Base-by-base conservation (phyloP, 805 yeast species). In the Lipomyces sp. region DNA sequence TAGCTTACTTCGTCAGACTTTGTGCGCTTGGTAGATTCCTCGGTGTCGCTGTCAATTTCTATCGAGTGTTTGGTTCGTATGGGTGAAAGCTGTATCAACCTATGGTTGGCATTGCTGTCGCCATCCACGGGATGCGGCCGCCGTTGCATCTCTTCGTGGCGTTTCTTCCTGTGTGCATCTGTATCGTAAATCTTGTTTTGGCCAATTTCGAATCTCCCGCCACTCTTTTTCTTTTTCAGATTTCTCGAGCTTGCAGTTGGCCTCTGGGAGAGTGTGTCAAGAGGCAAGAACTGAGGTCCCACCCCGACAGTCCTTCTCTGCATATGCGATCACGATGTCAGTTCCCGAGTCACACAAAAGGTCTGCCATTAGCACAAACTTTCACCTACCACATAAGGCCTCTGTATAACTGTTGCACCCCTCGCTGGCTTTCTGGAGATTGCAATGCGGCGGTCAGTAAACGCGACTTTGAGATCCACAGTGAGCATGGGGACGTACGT, bases 11-110 rank as follows among this genome's bases (percentile, higher is more conserved):
- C n/a, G n/a, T n/a, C n/a, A n/a, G n/a, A n/a, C n/a, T n/a, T n/a
- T n/a, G n/a, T n/a, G n/a, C 32, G 21, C 18, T 5, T 28, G 7
- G 16, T 7, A n/a, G 32, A 1, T 19, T 26, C 21, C n/a, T 32
- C 45, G 28, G 19, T 42, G 13, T 42, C 45, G 10, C 39, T 21
- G 16, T 42, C 45, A 4, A 32, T 19, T 13, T 42, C 28, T 11
- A 42, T 31, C 8, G 45, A n/a, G 21, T 32, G n/a, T 13, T 6
- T n/a, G n/a, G 42, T 6, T 2, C 16, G 8, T 14, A 21, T 31
- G 19, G 42, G 24, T 26, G 24, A 21, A 13, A 39, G 29, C 14
- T 8, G 22, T 23, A 19, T n/a, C n/a, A 18, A 16, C 26, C 22
- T 29, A 5, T 4, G 18, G n/a, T 13, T 16, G 14, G n/a, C n/a